phyloP scores from a whole-genome alignment of 257 asterid species.

The Ilex aquifolium region DNA sequence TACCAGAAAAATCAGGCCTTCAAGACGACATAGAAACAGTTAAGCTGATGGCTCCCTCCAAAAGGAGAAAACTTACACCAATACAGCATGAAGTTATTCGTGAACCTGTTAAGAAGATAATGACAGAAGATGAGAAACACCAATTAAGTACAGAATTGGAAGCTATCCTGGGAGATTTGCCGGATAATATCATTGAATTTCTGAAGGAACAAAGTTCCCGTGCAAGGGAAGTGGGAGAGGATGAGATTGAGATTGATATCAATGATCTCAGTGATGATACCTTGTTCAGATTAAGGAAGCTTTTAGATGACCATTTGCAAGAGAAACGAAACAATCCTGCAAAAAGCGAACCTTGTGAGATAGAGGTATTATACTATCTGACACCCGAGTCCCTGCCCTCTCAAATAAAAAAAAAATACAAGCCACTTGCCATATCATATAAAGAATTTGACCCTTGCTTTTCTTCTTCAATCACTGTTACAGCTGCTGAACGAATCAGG shows the following conservation, averaged over 20 bases:
- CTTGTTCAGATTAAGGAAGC: constrained; percentile 51
- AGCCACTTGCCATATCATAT: background rate
- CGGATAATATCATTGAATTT: constrained; percentile 53
- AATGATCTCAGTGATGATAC: constrained; percentile 58
- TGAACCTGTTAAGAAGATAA: constrained; percentile 40
- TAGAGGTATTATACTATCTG: constrained; percentile 49
- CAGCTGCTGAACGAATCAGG: constrained; percentile 88
- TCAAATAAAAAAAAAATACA: background rate
- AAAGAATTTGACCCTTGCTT: background rate
- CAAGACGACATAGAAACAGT: constrained; percentile 33
- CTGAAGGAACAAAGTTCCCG: constrained; percentile 49
- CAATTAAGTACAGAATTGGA: constrained; percentile 53
- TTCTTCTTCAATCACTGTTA: constrained; percentile 17
- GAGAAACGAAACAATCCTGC: constrained; percentile 38
- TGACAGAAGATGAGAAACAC: constrained; percentile 63
- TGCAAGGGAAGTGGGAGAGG: constrained; percentile 50
- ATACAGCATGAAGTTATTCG: constrained; percentile 26
- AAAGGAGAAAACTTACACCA: constrained; percentile 65
- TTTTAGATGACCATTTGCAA: constrained; percentile 51
- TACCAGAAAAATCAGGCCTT: constrained; percentile 31
- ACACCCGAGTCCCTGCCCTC: background rate
- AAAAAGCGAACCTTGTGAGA: constrained; percentile 70
- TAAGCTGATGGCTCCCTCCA: constrained; percentile 34
- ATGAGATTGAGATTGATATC: constrained; percentile 77
- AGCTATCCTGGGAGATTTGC: constrained; percentile 43